These are phyloP conservation scores for Cutaneotrichosporon sp. DNA, from an alignment of 1,284 basidiomycete species.

Conservation along the genomic window DNA sequence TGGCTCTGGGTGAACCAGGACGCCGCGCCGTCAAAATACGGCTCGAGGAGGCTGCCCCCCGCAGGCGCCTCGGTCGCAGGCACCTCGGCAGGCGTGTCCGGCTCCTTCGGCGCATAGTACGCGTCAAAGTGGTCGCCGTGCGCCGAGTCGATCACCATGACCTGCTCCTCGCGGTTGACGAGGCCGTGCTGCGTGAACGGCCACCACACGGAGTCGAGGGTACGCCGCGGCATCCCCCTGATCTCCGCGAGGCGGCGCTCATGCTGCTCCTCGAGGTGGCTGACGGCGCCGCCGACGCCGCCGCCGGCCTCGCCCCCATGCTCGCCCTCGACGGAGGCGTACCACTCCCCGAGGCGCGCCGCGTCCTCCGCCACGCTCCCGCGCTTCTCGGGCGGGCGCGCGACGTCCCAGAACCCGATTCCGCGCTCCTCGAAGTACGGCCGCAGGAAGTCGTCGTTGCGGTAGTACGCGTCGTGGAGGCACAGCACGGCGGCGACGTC, in stretches of 20 bases:
- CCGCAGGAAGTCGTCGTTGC: constrained; percentile 79
- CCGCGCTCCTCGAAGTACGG: constrained; percentile 73
- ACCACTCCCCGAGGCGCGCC: constrained; percentile 68
- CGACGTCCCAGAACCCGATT: constrained; percentile 43
- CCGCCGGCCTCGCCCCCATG: constrained; percentile 7
- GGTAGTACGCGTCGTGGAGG: constrained; percentile 83
- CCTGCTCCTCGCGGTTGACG: constrained; percentile 66
- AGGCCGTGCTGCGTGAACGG: constrained; percentile 90
- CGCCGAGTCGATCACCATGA: constrained; percentile 91
- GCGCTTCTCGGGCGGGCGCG: constrained; percentile 47
- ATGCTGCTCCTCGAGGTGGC: constrained; percentile 69
- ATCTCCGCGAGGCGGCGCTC: constrained; percentile 66
- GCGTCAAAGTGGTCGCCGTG: constrained; percentile 81
- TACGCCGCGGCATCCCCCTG: constrained; percentile 73
- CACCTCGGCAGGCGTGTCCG: too few species aligned
- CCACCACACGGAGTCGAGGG: constrained; percentile 88
- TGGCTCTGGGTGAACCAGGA: constrained; percentile 98
- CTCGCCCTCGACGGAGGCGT: constrained; percentile 54
- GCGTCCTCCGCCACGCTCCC: constrained; percentile 65
- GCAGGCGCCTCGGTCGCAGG: constrained; percentile 31
- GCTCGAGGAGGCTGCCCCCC: constrained; percentile 59
- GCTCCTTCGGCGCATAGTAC: constrained; percentile 59
- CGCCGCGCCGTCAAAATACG: constrained; percentile 86
- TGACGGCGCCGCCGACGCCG: constrained; percentile 60
- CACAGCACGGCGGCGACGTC: constrained; percentile 83